Conservation (phyloP, 108 stramenopile species). For the Cyclotella cryptica region DNA sequence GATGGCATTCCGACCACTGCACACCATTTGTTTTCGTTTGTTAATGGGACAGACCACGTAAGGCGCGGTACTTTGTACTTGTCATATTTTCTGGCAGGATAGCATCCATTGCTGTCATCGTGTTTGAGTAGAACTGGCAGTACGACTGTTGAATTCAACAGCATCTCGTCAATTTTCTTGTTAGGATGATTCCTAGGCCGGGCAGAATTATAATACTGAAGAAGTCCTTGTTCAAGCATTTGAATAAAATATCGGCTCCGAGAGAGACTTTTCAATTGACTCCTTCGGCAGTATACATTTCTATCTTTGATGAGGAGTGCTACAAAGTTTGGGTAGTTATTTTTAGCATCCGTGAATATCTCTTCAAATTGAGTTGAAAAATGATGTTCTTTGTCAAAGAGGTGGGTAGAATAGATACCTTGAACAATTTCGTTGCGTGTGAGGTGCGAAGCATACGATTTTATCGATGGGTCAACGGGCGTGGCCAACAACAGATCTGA, state of each 20-base stretch:
- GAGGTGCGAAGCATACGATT: neutral
- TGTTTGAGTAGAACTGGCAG: conserved; percentile 48
- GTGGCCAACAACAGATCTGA: neutral
- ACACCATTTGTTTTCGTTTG: conserved; percentile 32
- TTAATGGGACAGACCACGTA: conserved; percentile 47
- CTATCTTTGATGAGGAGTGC: conserved; percentile 41
- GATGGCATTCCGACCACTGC: conserved; percentile 38
- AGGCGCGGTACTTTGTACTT: conserved; percentile 47
- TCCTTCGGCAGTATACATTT: conserved; percentile 40
- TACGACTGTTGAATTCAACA: neutral
- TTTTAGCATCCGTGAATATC: neutral
- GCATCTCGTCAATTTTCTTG: neutral
- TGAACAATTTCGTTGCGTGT: neutral
- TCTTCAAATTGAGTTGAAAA: conserved; percentile 27
- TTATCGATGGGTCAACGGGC: neutral
- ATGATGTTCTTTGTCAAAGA: neutral
- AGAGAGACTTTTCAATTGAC: conserved; percentile 40
- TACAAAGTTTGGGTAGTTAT: conserved; percentile 16
- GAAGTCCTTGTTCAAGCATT: conserved; percentile 42
- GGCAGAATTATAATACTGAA: neutral
- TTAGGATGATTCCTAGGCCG: neutral
- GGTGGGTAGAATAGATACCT: neutral
- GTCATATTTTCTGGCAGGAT: conserved; percentile 33
- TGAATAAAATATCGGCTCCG: conserved; percentile 45
- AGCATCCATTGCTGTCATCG: conserved; percentile 54